Percentiles rank a stretch among this genome's conserved stretches.
Conservation (phyloP, 2,329 filamentous ascomycete genomes). For the Gaeumannomyces sp. region DNA sequence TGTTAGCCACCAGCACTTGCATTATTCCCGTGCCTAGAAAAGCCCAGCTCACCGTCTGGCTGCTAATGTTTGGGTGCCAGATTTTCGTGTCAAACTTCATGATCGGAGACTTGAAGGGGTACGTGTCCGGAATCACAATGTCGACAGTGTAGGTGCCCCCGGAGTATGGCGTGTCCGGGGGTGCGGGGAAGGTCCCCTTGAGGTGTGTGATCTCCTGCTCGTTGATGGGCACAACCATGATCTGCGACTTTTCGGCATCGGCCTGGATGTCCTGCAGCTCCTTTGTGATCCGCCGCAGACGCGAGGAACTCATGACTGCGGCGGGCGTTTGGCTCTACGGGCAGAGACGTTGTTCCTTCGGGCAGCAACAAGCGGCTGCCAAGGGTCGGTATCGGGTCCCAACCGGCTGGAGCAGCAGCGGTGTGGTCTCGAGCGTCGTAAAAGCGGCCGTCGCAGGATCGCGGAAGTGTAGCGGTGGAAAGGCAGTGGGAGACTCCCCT, state of each 20-base stretch:
- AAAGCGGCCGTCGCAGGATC: too few species aligned
- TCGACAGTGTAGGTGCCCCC: constrained; percentile 78
- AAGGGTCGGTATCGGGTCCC: too few species aligned
- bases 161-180: constrained; percentile 89
- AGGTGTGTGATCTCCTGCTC: constrained; percentile 73
- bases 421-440: too few species aligned
- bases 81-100: constrained; percentile 93
- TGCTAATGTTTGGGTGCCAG: constrained; percentile 97
- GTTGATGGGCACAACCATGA: constrained; percentile 60
- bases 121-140: constrained; percentile 79
- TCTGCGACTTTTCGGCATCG: constrained; percentile 68
- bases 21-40: not conserved
- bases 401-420: too few species aligned
- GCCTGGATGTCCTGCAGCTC: constrained; percentile 69
- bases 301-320: constrained; percentile 40
- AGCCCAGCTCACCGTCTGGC: constrained; percentile 65
- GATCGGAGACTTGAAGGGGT: constrained; percentile 85
- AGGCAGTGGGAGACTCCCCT: too few species aligned
- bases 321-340: not conserved
- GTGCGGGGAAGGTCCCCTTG: constrained; percentile 75
- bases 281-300: constrained; percentile 61
- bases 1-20: not conserved
- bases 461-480: too few species aligned
- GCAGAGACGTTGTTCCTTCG: not conserved
- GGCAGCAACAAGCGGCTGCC: too few species aligned